Evolutionary conservation across 495 filamentous ascomycete genomes (phyloP).

Genomic region (Platismatia glauca): DNA sequence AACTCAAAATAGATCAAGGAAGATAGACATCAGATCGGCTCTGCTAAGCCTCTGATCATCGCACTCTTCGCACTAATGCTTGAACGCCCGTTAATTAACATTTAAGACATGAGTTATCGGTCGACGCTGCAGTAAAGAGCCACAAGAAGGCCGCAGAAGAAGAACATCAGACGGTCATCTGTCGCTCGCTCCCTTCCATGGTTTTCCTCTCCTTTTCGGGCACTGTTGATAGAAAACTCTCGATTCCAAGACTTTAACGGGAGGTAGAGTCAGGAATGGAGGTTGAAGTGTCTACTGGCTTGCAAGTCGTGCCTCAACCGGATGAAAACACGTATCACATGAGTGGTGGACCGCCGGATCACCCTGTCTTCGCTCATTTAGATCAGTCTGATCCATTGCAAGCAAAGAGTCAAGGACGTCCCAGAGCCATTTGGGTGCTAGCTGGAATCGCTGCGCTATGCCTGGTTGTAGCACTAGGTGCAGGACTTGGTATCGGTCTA

Average conservation of each 20-base stretch:
- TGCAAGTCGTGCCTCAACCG: not conserved
- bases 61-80: not conserved
- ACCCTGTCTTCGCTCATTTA: not conserved
- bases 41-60: not conserved
- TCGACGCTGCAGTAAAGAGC: not conserved
- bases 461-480: not conserved
- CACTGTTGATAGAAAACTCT: not conserved
- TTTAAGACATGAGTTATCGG: too few relatives aligned
- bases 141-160: not conserved
- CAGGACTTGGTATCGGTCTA: not conserved
- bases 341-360: not conserved
- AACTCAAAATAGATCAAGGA: too few relatives aligned
- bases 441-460: not conserved
- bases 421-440: not conserved
- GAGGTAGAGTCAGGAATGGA: not conserved
- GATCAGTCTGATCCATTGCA: not conserved
- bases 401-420: not conserved
- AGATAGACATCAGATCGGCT: not conserved
- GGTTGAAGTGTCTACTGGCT: not conserved
- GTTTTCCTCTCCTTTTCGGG: not conserved
- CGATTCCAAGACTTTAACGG: not conserved
- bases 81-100: not conserved
- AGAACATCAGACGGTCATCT: not conserved
- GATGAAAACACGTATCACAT: not conserved
- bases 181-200: not conserved